These are phyloP conservation scores for Lodderomyces pseudojiufengensis DNA, from an alignment of 1,139 yeast species.

Conservation along the genomic window DNA sequence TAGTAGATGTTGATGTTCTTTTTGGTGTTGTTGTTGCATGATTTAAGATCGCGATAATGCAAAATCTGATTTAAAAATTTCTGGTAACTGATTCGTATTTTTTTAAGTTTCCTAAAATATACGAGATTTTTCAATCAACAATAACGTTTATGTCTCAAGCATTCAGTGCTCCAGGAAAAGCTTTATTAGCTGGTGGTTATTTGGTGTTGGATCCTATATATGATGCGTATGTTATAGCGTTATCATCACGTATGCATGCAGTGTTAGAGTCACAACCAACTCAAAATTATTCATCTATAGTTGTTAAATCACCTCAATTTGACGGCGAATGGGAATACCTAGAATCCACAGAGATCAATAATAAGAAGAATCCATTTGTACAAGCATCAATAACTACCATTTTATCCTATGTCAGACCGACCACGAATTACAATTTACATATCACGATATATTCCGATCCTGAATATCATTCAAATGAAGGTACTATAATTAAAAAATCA, in stretches of 20 bases:
- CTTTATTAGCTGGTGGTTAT: slow-evolving; percentile 91
- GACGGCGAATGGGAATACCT: slow-evolving; percentile 68
- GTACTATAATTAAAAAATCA: slow-evolving; percentile 32
- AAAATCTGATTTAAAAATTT: neutral
- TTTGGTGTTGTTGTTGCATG: neutral
- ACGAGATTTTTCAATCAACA: neutral
- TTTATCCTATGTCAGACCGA: slow-evolving; percentile 46
- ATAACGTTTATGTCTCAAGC: slow-evolving; percentile 19
- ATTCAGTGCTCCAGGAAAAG: slow-evolving; percentile 95
- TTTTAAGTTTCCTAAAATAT: neutral
- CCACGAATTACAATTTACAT: slow-evolving; percentile 26
- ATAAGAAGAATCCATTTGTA: slow-evolving; percentile 64
- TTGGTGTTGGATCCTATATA: slow-evolving; percentile 77
- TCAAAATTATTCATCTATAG: slow-evolving; percentile 22
- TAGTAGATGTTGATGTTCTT: neutral
- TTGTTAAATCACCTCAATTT: slow-evolving; percentile 78
- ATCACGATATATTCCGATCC: slow-evolving; percentile 79
- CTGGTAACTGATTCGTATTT: neutral
- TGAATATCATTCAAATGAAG: slow-evolving; percentile 79
- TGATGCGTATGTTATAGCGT: slow-evolving; percentile 77
- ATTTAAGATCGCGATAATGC: neutral
- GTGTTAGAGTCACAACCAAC: slow-evolving; percentile 31
- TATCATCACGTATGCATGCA: slow-evolving; percentile 89
- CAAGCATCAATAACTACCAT: slow-evolving; percentile 59
- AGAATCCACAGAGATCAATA: slow-evolving; percentile 21